These are phyloP conservation scores for Cyclaneusma minus DNA, from an alignment of 2,329 filamentous ascomycete genomes.

Conservation along the genomic window DNA sequence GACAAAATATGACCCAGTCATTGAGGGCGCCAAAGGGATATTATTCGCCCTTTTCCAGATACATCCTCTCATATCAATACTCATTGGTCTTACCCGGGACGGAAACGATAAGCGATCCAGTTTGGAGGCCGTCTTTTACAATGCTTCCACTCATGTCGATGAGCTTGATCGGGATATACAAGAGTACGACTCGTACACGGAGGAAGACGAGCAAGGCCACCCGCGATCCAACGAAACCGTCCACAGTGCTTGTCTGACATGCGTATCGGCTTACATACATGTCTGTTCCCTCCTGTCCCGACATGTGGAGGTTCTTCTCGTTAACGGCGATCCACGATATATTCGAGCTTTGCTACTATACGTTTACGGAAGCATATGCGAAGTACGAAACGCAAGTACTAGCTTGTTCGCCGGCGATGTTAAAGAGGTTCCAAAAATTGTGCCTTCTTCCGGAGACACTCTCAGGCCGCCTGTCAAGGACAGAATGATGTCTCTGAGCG, in stretches of 20 bases:
- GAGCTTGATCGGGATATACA: slow-evolving; percentile 50
- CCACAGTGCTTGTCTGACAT: slow-evolving; percentile 44
- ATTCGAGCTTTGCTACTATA: slow-evolving; percentile 48
- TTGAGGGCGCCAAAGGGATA: slow-evolving; percentile 51
- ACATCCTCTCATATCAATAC: slow-evolving; percentile 50
- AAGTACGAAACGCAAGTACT: slow-evolving; percentile 30
- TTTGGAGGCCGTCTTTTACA: slow-evolving; percentile 52
- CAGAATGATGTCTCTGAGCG: too few species aligned
- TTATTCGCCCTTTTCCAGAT: slow-evolving; percentile 54
- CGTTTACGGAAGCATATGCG: slow-evolving; percentile 53
- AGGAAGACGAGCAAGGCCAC: slow-evolving; percentile 30
- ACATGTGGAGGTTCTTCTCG: slow-evolving; percentile 48
- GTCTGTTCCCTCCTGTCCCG: slow-evolving; percentile 43
- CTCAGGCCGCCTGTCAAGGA: too few species aligned
- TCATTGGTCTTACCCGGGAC: slow-evolving; percentile 45
- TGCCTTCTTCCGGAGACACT: slow-evolving; percentile 1
- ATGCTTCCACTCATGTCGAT: slow-evolving; percentile 50
- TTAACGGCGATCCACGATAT: slow-evolving; percentile 50
- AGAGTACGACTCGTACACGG: slow-evolving; percentile 36
- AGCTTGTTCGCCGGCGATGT: slow-evolving; percentile 10
- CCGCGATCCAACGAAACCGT: slow-evolving; percentile 46
- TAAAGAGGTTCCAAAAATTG: slow-evolving; percentile 3
- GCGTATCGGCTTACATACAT: slow-evolving; percentile 49
- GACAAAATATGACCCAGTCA: slow-evolving; percentile 40
- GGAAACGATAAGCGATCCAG: slow-evolving; percentile 45